Evolutionary conservation across 441 rosid genomes (phyloP), one percentile per base, ranked within the genome.

Genomic region (Croton laevigatus): DNA sequence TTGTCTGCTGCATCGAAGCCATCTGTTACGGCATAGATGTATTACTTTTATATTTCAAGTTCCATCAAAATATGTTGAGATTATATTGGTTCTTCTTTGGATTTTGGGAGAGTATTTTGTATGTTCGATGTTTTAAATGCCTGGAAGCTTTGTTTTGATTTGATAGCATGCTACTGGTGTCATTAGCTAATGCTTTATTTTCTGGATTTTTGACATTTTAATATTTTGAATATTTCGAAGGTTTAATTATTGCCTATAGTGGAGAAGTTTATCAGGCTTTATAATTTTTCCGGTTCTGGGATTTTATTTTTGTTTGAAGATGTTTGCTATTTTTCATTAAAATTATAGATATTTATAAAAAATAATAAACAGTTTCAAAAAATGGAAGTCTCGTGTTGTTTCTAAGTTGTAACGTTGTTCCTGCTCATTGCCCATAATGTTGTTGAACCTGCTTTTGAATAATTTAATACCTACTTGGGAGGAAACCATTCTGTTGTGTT

Each of bases 1-100:
- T 74, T 82, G 2, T 84, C 86, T 48, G 76, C 81, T 49, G 88
- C 86, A 59, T 82, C 86, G 8, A 82, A 79, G 83, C 83, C 86
- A 5, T 82, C 86, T 9, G 54, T 72, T 9, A 83, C 73, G 7
- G 80, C 81, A 7, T 81, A 71, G 59, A 19, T 42, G 1, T 45
- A n/a, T n/a, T n/a, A n/a, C n/a, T n/a, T 46, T 52, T 40, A 69
- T 37, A 40, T 66, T 71, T 51, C 36, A 48, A 62, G 19, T 69
- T 52, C 44, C 63, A 72, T 52, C 45, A 71, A 34, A 0, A 6
- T 74, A 74, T 80, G 61, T 32, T 44, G 64, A 73, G 73, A 22
- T 73, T 68, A 62, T 76, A 76, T 75, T 69, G 70, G 19, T 60
- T 44, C 37, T 59, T 75, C n/a, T 27, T 64, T 65, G 27, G 70